These are phyloP conservation scores for Nakazawaea holstii DNA, from an alignment of 805 yeast species.

Conservation along the genomic window DNA sequence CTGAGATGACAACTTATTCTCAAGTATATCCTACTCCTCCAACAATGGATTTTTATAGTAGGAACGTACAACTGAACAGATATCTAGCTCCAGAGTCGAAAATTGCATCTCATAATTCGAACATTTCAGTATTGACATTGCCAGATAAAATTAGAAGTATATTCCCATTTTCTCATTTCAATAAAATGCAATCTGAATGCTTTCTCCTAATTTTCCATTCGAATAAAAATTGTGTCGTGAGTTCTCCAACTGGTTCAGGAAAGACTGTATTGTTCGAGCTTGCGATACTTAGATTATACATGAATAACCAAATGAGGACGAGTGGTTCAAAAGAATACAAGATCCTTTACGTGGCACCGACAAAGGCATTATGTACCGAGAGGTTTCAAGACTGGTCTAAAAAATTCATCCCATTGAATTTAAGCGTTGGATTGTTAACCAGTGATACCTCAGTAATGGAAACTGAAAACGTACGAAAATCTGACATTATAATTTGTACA, in stretches of 20 bases:
- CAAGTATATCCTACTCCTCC: too few species aligned
- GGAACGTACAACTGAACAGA: too few species aligned
- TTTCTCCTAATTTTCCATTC: slow-evolving; percentile 30
- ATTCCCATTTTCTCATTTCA: slow-evolving; percentile 33
- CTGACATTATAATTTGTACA: slow-evolving; percentile 50
- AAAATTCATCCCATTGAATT: slow-evolving; percentile 31
- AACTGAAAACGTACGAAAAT: slow-evolving; percentile 38
- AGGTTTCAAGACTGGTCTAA: slow-evolving; percentile 39
- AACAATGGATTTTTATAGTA: too few species aligned
- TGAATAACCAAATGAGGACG: slow-evolving; percentile 16
- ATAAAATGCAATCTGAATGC: slow-evolving; percentile 45
- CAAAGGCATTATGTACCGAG: slow-evolving; percentile 52
- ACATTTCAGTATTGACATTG: slow-evolving; percentile 17
- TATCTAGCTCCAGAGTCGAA: too few species aligned
- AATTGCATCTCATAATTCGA: not conserved
- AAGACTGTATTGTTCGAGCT: slow-evolving; percentile 51
- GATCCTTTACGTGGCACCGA: slow-evolving; percentile 52
- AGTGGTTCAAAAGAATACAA: slow-evolving; percentile 20
- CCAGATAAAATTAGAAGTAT: slow-evolving; percentile 32
- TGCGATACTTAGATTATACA: slow-evolving; percentile 35
- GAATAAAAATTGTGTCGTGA: slow-evolving; percentile 37
- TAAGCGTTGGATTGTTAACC: slow-evolving; percentile 46
- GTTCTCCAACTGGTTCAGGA: slow-evolving; percentile 59
- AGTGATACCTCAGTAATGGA: slow-evolving; percentile 46
- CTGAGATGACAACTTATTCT: too few species aligned